These are phyloP conservation scores for Lactarius sp. DNA, from an alignment of 768 basidiomycete genomes.

Conservation along the genomic window DNA sequence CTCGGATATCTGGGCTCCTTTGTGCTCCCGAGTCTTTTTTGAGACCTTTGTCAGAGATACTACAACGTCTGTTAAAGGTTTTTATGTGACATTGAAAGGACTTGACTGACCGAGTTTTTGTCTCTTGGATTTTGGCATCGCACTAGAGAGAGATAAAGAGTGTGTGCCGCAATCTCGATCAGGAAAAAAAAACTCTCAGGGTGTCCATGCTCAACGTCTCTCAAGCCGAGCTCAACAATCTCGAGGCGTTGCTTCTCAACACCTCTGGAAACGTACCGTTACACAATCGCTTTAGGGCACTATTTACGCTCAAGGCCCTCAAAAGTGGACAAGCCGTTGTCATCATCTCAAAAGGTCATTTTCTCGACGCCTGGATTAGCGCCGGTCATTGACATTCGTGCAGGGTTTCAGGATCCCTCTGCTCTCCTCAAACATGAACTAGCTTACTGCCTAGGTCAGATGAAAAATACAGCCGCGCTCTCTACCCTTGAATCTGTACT, in stretches of 20 bases:
- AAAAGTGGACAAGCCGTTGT: conserved; percentile 72
- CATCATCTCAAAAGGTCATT: conserved; percentile 78
- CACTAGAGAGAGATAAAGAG: conserved; percentile 15
- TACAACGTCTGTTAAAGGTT: conserved; percentile 32
- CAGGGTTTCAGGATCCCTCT: conserved; percentile 83
- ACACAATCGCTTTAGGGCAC: conserved; percentile 81
- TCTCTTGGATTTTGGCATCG: conserved; percentile 88
- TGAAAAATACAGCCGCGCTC: conserved; percentile 66
- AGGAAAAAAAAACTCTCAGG: conserved; percentile 3
- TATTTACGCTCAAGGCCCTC: conserved; percentile 88
- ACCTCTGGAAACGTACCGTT: conserved; percentile 63
- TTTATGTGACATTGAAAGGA: conserved; percentile 8
- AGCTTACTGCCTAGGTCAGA: conserved; percentile 95
- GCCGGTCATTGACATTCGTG: neutral
- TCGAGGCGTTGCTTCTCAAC: conserved; percentile 80
- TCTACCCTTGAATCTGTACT: conserved; percentile 77
- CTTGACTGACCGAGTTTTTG: conserved; percentile 71
- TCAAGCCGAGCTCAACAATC: conserved; percentile 52
- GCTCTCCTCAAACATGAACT: conserved; percentile 95
- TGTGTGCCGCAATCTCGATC: conserved; percentile 26
- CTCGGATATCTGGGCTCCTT: conserved; percentile 75
- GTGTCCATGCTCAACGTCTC: conserved; percentile 32
- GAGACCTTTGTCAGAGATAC: conserved; percentile 92
- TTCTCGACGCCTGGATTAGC: neutral
- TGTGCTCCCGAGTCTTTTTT: conserved; percentile 91